These are phyloP conservation scores for Leishmania tarentolae DNA, from an alignment of 208 protist species.

Conservation along the genomic window DNA sequence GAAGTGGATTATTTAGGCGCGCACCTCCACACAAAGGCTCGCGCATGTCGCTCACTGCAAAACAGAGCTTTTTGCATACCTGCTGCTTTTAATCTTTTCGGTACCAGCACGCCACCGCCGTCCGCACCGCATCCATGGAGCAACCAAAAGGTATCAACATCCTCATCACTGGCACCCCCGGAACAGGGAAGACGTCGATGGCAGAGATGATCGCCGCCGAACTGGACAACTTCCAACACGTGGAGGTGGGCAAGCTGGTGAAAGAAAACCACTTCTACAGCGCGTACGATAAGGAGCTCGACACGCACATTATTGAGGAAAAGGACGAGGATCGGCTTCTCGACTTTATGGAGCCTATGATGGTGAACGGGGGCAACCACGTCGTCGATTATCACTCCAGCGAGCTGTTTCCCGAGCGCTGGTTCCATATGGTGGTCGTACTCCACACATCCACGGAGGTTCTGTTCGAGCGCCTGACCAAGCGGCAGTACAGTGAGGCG, in stretches of 20 bases:
- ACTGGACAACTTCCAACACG: slow-evolving; percentile 70
- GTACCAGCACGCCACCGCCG: not conserved
- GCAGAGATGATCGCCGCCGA: slow-evolving; percentile 73
- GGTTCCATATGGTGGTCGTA: slow-evolving; percentile 98
- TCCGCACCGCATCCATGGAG: slow-evolving; percentile 38
- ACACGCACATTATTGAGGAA: slow-evolving; percentile 95
- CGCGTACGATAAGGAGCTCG: slow-evolving; percentile 92
- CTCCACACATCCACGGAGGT: slow-evolving; percentile 90
- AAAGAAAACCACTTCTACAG: slow-evolving; percentile 92
- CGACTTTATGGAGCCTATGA: slow-evolving; percentile 94
- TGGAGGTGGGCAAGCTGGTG: slow-evolving; percentile 93
- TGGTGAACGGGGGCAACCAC: slow-evolving; percentile 87
- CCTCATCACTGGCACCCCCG: slow-evolving; percentile 96
- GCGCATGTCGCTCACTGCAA: not conserved
- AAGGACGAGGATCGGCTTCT: slow-evolving; percentile 91
- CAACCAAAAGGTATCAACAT: slow-evolving; percentile 86
- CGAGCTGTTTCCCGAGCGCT: slow-evolving; percentile 97
- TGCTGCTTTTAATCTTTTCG: not conserved
- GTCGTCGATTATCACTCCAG: slow-evolving; percentile 97
- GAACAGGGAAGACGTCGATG: slow-evolving; percentile 96
- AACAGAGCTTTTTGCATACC: not conserved
- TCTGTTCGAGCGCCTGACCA: slow-evolving; percentile 92
- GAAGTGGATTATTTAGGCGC: not conserved
- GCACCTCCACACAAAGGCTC: not conserved
- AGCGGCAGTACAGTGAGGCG: slow-evolving; percentile 89